phyloP scores from a whole-genome alignment of 2,329 filamentous ascomycete species.

The Fusarium sp. region DNA sequence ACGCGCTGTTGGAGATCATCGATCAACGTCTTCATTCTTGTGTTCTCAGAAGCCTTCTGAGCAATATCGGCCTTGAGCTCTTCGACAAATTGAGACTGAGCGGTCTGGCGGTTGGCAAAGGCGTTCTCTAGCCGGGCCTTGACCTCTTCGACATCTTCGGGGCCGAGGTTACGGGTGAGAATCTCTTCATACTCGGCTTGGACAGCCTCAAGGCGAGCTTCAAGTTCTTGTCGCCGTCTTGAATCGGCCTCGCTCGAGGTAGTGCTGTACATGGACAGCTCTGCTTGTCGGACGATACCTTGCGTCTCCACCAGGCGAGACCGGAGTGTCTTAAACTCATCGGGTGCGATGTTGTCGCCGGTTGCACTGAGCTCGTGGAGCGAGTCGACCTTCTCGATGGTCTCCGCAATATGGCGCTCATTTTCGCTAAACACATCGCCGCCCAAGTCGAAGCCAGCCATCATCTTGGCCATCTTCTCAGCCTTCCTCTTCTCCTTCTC shows the following conservation, averaged over 20 bases:
- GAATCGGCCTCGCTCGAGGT: slow-evolving; percentile 74
- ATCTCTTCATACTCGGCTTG: slow-evolving; percentile 89
- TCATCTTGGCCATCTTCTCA: slow-evolving; percentile 99
- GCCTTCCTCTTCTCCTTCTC: slow-evolving; percentile 99
- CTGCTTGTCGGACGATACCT: slow-evolving; percentile 91
- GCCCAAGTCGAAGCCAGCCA: slow-evolving; percentile 97
- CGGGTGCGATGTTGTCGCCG: slow-evolving; percentile 84
- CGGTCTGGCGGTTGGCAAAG: slow-evolving; percentile 80
- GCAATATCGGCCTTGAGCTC: slow-evolving; percentile 82
- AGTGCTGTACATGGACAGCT: slow-evolving; percentile 82
- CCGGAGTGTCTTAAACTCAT: slow-evolving; percentile 83
- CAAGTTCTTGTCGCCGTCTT: slow-evolving; percentile 80
- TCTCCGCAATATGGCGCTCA: slow-evolving; percentile 84
- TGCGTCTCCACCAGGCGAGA: slow-evolving; percentile 88
- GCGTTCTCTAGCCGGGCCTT: slow-evolving; percentile 83
- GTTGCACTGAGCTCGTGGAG: slow-evolving; percentile 81
- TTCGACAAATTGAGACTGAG: slow-evolving; percentile 78
- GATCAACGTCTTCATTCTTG: slow-evolving; percentile 82
- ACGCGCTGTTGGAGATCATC: slow-evolving; percentile 82
- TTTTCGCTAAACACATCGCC: slow-evolving; percentile 95
- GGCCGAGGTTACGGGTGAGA: slow-evolving; percentile 81
- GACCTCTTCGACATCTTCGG: slow-evolving; percentile 85
- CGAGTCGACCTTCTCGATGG: slow-evolving; percentile 85
- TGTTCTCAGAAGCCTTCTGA: slow-evolving; percentile 84
- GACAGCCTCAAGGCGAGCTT: slow-evolving; percentile 78